Evolutionary conservation across 2,329 filamentous ascomycete species (phyloP), one percentile per base, ranked within the genome.

Genomic region (Triangularia setosa): DNA sequence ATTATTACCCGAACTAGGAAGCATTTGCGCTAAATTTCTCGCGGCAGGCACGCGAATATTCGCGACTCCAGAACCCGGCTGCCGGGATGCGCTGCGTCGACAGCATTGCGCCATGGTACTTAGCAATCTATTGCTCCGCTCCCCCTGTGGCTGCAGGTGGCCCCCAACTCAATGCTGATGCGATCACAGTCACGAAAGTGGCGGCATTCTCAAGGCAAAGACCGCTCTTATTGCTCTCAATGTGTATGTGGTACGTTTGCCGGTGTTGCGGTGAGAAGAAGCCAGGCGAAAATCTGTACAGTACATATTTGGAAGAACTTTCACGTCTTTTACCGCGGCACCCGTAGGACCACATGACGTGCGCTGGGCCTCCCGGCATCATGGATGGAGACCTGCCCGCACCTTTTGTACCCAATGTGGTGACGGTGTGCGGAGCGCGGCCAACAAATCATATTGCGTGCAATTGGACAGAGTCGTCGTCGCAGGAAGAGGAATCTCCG

Each of bases 21-120:
- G 40, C 18, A 48, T 48, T 48, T 48, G 40, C 40, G 40, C 40
- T 48, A 48, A 48, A 21, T 48, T 24, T 56, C 24, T 44, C 16
- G 16, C 18, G 55, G 28, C 16, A 33, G 27, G 30, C 61, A 48
- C 40, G 40, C 40, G 7, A 21, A 11, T 48, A 48, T 48, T 48
- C 40, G 21, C 33, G 59, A 27, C 30, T 60, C 58, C 58, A 57
- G 7, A 61, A 61, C 65, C 65, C 44, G 65, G 62, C 59, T 64
- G 65, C 65, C 60, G 65, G 65, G 65, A 65, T 65, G 54, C 12
- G 60, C 23, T 58, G 60, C 14, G 44, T 62, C 27, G 55, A 16
- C 11, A 21, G 33, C 35, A 53, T 60, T 60, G 58, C 58, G 57
- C 57, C 57, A 58, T 58, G 28, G 57, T 55, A 55, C 52, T 55